Evolutionary conservation across 2,329 filamentous ascomycete genomes (phyloP).

Genomic region (Aureobasidium sp.): DNA sequence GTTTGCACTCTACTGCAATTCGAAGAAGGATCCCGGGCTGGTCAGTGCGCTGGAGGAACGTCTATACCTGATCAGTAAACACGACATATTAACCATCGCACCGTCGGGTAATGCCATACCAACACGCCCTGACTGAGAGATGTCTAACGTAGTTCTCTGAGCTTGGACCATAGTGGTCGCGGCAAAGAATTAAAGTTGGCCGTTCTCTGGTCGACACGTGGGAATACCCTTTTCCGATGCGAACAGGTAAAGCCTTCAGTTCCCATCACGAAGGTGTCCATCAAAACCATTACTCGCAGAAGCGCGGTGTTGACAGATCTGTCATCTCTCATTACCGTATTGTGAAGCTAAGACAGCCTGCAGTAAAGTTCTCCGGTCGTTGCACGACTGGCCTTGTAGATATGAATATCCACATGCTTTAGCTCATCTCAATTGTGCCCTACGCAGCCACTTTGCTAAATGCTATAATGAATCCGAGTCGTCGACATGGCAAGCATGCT

Average conservation of each 20-base stretch:
- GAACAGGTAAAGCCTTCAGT: background rate
- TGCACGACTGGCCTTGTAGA: background rate
- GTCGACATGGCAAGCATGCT: background rate
- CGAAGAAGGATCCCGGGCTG: background rate
- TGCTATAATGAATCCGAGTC: background rate
- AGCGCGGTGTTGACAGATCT: background rate
- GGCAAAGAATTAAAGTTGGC: background rate
- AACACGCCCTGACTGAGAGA: background rate
- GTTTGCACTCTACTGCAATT: background rate
- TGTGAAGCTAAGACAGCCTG: background rate
- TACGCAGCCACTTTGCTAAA: background rate
- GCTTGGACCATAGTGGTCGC: background rate
- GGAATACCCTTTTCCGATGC: background rate
- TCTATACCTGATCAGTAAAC: conserved; percentile 1
- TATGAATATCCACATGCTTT: background rate
- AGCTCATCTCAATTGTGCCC: background rate
- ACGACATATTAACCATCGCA: background rate
- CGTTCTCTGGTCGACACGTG: conserved; percentile 8
- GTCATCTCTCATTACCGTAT: too few relatives aligned
- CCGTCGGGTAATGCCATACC: background rate
- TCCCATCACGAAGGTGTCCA: background rate
- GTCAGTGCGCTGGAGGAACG: conserved; percentile 3
- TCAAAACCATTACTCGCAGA: background rate
- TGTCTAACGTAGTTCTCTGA: background rate
- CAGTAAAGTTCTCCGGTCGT: too few relatives aligned